These are phyloP conservation scores for Vitellaria paradoxa DNA, from an alignment of 179 eudicot genomes.

Conservation along the genomic window DNA sequence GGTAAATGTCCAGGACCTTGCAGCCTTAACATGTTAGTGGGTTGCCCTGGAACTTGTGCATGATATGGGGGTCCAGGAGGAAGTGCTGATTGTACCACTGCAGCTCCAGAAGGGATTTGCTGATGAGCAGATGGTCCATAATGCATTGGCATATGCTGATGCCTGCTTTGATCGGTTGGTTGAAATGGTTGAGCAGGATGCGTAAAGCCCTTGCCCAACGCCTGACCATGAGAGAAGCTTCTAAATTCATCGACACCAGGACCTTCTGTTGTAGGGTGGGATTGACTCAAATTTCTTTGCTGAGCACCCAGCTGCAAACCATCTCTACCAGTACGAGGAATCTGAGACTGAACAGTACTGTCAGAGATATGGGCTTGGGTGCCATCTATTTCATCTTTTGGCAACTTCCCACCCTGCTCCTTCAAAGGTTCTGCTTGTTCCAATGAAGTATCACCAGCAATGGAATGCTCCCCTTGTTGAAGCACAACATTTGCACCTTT, in stretches of 20 bases:
- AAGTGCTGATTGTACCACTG: constrained; percentile 6
- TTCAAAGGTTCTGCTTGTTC: constrained; percentile 8
- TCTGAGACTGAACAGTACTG: constrained; percentile 1
- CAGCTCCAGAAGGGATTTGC: constrained; percentile 34
- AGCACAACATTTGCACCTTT: background rate
- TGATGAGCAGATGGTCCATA: constrained; percentile 37
- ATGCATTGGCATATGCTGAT: constrained; percentile 30
- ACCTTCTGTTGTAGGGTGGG: constrained; percentile 28
- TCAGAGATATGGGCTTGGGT: constrained; percentile 21
- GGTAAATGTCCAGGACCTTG: constrained; percentile 55
- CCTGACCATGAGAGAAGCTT: constrained; percentile 14
- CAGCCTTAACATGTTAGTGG: constrained; percentile 36
- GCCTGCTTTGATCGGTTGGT: constrained; percentile 27
- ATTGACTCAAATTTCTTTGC: constrained; percentile 22
- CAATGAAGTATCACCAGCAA: constrained; percentile 16
- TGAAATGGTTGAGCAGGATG: constrained; percentile 27
- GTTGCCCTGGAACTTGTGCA: background rate
- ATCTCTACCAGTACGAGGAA: constrained; percentile 2
- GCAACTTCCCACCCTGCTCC: constrained; percentile 5
- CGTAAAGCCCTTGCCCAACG: constrained; percentile 8
- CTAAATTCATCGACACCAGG: constrained; percentile 19
- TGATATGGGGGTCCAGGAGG: background rate
- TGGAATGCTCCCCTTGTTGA: constrained; percentile 19
- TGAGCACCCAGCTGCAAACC: constrained; percentile 13
- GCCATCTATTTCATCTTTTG: constrained; percentile 9